Conservation (phyloP, 306 rosid species). For the Fagus sylvatica region DNA sequence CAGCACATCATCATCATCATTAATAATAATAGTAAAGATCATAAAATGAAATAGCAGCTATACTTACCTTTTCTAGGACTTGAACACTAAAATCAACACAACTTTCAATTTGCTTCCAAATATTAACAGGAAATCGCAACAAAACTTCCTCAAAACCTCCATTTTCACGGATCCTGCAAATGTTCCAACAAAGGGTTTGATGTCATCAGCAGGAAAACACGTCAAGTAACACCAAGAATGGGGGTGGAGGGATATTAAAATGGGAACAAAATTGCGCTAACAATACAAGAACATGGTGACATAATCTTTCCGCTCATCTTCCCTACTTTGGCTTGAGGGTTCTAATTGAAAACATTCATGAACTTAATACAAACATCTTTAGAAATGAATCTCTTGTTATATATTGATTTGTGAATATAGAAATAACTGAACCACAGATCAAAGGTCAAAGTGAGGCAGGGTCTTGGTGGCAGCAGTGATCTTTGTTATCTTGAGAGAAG, state of each 20-base stretch:
- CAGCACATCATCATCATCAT: background rate
- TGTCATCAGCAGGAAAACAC: slow-evolving; percentile 21
- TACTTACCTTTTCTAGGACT: slow-evolving; percentile 55
- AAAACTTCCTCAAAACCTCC: slow-evolving; percentile 62
- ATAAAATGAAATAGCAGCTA: slow-evolving; percentile 17
- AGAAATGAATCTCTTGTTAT: background rate
- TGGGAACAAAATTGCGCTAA: background rate
- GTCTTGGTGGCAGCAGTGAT: background rate
- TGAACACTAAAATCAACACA: slow-evolving; percentile 35
- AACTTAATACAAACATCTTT: background rate
- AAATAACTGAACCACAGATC: background rate
- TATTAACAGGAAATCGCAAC: slow-evolving; percentile 55
- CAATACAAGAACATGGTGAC: background rate
- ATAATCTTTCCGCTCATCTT: background rate
- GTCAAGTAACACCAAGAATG: slow-evolving; percentile 7
- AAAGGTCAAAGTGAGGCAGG: background rate
- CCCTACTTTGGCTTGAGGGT: too few species aligned
- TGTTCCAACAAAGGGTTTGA: slow-evolving; percentile 36
- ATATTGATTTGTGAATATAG: background rate
- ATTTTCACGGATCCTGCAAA: slow-evolving; percentile 60
- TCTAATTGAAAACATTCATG: slow-evolving; percentile 14
- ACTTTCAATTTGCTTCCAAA: slow-evolving; percentile 65
- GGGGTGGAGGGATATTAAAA: background rate
- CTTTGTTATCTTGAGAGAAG: background rate
- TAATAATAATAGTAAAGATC: slow-evolving; percentile 8